A percentile compares a stretch with the other conserved stretches of the same genome.
These are phyloP conservation scores for Ophiocordyceps camponoti-rufipedis DNA, from an alignment of 2,329 filamentous ascomycete genomes.

Conservation along the genomic window DNA sequence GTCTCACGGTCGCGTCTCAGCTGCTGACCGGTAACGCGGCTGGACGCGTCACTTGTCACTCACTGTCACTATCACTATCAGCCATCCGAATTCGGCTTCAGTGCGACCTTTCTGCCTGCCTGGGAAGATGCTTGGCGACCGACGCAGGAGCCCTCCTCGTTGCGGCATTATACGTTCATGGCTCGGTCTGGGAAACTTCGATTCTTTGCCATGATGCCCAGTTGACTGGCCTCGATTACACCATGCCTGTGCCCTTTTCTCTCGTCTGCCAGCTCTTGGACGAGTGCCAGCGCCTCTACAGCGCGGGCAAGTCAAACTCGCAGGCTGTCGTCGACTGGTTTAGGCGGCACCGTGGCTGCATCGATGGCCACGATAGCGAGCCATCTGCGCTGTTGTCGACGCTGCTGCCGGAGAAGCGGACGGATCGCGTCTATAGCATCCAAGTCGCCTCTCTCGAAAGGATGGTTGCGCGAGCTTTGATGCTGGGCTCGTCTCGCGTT, in stretches of 20 bases:
- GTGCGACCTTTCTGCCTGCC: no score
- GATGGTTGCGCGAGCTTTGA: slow-evolving; percentile 49
- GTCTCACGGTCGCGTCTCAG: no score
- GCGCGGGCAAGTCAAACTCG: slow-evolving; percentile 13
- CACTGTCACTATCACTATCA: no score
- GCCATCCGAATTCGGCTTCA: no score
- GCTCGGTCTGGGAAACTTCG: no score
- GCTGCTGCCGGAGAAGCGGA: slow-evolving; percentile 56
- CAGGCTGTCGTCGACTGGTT: slow-evolving; percentile 49
- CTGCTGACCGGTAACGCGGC: no score
- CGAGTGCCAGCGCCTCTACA: slow-evolving; percentile 32
- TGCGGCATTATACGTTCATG: no score
- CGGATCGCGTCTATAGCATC: slow-evolving; percentile 61
- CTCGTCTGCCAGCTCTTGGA: slow-evolving; percentile 59
- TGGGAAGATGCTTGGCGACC: no score
- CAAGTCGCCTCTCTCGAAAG: slow-evolving; percentile 42
- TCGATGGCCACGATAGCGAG: slow-evolving; percentile 39
- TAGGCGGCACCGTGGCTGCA: slow-evolving; percentile 32
- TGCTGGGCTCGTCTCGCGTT: slow-evolving; percentile 42
- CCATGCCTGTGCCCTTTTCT: slow-evolving; percentile 50
- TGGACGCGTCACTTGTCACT: no score
- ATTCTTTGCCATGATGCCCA: no score
- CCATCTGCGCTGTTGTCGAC: slow-evolving; percentile 52
- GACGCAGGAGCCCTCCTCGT: no score
- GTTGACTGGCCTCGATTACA: background rate